Base-by-base conservation (phyloP, 129 eudicot species). In the Helianthus tuberosus region DNA sequence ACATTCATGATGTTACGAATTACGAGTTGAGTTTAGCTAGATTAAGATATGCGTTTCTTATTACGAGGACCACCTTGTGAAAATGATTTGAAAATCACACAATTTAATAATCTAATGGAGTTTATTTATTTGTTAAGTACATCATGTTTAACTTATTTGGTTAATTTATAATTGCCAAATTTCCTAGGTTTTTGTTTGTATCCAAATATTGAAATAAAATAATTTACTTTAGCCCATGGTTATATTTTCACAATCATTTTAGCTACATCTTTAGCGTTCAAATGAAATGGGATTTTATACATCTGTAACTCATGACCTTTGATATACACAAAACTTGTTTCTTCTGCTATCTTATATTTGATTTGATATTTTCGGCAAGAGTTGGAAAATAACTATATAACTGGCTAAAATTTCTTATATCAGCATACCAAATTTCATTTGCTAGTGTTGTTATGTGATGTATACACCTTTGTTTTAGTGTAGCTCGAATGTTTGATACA, bases 41-140 rank as follows among this genome's bases (percentile, higher is more conserved):
- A 65, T 44, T 13, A 8, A 41, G 35, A 65, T 65, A 41, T 63
- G 25, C 1, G 47, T 63, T 63, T 63, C 12, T 63, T 63, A 63
- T 63, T 63, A n/a, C 6, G 27, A 36, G 68, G 68, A 63, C 49
- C 68, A 63, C 68, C 68, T 36, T 35, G 48, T 8, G 48, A 38
- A 29, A 61, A 11, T 63, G 68, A 63, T 35, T 38, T 63, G 12
- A 12, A 63, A 63, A 63, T 63, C 68, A 63, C 68, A 36, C 38
- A 63, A 7, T 14, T 63, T 36, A 63, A 14, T 38, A 15, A 63
- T 11, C 1, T 57, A 1, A 61, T 61, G 17, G 20, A 9, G 3
- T 61, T 57, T 57, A 3, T 61, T 11, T 61, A 61, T 61, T 11
- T 25, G 20, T 32, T 29, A 29, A 61, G 66, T 61, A 61, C 66